phyloP scores from a whole-genome alignment of 306 rosid species.

The Adenanthera pavonina region DNA sequence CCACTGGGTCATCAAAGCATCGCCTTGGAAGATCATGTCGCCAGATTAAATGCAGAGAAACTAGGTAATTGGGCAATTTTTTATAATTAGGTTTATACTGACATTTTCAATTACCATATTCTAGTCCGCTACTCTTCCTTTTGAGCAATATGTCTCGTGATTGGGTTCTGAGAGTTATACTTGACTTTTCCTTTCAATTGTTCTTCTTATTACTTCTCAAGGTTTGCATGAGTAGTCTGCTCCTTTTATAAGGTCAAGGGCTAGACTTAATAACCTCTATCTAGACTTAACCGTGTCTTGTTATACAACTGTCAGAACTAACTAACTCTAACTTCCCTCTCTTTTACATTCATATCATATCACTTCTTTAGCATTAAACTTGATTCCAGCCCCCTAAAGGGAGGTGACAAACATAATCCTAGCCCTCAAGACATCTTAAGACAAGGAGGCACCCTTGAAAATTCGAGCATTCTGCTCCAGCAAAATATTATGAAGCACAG shows the following conservation, averaged over 20 bases:
- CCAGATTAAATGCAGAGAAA: slow-evolving; percentile 68
- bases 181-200: neutral
- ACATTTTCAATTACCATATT: neutral
- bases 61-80: slow-evolving; percentile 52
- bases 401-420: neutral
- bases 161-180: neutral
- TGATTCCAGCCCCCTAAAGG: neutral
- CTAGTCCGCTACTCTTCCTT: slow-evolving; percentile 20
- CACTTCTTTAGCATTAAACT: neutral
- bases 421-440: neutral
- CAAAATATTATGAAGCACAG: neutral
- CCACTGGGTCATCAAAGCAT: slow-evolving; percentile 71
- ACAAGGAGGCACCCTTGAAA: neutral
- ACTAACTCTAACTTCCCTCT: neutral
- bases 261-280: neutral
- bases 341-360: neutral
- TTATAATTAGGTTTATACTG: neutral
- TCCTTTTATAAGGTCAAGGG: neutral
- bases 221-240: neutral
- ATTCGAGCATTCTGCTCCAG: neutral
- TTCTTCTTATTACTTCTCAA: neutral
- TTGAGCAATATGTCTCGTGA: neutral
- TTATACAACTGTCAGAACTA: neutral
- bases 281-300: neutral
- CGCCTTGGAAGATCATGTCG: slow-evolving; percentile 84